These are phyloP conservation scores for Amborella trichopoda DNA, from an alignment of 164 flowering plant species.

Conservation along the genomic window DNA sequence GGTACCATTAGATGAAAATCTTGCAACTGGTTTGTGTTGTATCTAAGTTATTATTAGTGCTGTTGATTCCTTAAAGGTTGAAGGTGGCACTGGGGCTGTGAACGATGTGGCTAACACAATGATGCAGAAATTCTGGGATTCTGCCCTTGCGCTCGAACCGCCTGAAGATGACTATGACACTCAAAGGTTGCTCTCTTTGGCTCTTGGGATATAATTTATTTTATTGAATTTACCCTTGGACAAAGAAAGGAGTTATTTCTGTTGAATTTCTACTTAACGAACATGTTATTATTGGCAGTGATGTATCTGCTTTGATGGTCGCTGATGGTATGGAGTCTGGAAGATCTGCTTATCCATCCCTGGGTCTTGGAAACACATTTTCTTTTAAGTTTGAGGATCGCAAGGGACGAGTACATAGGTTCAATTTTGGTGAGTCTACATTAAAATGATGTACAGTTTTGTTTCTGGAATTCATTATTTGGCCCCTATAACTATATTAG, in stretches of 20 bases:
- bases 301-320: slow-evolving; percentile 52
- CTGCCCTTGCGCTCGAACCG: slow-evolving; percentile 78
- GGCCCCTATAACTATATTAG: too few species aligned
- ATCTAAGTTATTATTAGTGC: too few species aligned
- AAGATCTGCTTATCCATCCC: slow-evolving; percentile 55
- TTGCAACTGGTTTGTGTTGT: too few species aligned
- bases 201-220: too few species aligned
- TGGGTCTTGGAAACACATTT: slow-evolving; percentile 83
- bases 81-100: slow-evolving; percentile 65
- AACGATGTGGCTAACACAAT: slow-evolving; percentile 79
- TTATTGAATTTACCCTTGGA: too few species aligned
- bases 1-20: too few species aligned
- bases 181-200: slow-evolving; percentile 37
- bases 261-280: not conserved
- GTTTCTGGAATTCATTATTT: not conserved
- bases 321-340: slow-evolving; percentile 55
- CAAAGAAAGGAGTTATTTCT: not conserved
- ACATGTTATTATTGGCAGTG: slow-evolving; percentile 34
- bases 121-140: slow-evolving; percentile 99
- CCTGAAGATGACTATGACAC: slow-evolving; percentile 79
- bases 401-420: slow-evolving; percentile 81
- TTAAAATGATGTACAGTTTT: too few species aligned
- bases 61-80: slow-evolving; percentile 43
- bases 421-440: slow-evolving; percentile 68
- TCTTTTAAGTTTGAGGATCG: slow-evolving; percentile 78